Evolutionary conservation across 192 early-diverging fungal species (phyloP).

Genomic region (Backusella luteola): DNA sequence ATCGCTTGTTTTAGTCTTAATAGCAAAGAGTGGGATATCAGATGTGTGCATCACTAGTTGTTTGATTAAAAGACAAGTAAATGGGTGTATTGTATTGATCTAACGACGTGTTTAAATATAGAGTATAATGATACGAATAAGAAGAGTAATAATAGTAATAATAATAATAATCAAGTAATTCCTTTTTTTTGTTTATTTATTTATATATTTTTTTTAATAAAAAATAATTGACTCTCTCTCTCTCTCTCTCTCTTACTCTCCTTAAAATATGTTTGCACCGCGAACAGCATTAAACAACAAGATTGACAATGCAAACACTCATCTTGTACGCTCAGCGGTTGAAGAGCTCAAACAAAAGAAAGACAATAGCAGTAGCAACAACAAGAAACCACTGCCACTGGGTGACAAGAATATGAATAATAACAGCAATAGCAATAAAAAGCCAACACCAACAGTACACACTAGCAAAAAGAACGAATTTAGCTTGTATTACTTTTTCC

Average conservation of each 20-base stretch:
- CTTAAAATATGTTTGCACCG: background rate
- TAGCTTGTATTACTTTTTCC: background rate
- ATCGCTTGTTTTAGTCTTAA: too few relatives aligned
- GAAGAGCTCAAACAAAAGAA: background rate
- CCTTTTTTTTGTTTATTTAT: background rate
- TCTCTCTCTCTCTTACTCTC: background rate
- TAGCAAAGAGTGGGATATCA: too few relatives aligned
- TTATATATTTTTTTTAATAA: background rate
- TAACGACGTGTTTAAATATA: too few relatives aligned
- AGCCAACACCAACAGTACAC: background rate
- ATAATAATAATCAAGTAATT: background rate
- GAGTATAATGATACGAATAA: background rate
- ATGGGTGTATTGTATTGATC: too few relatives aligned
- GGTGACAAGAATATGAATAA: background rate
- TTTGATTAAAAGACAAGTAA: too few relatives aligned
- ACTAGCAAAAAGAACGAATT: background rate
- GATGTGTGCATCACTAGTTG: too few relatives aligned
- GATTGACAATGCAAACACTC: background rate
- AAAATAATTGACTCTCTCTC: background rate
- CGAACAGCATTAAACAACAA: background rate
- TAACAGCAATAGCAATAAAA: background rate
- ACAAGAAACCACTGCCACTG: background rate
- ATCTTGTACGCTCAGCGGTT: background rate
- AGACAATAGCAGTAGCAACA: background rate
- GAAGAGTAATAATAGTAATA: background rate